A percentile compares a stretch with the other conserved stretches of the same genome.
These are phyloP conservation scores for Hortiboletus campestris DNA, from an alignment of 768 basidiomycete species.

Conservation along the genomic window DNA sequence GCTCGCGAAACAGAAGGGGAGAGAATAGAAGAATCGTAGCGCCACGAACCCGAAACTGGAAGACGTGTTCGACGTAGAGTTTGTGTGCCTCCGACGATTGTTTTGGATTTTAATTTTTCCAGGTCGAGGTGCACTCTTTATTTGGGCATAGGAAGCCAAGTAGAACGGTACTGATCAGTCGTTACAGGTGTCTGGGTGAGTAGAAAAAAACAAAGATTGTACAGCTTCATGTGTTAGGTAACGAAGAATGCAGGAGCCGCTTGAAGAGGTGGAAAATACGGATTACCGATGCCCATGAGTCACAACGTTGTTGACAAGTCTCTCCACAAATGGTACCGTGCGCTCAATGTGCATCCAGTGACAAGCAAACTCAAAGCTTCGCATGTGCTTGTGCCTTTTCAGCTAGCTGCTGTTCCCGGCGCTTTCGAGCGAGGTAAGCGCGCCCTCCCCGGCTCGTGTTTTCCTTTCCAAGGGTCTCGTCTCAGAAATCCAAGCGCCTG, in stretches of 20 bases:
- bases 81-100: too few species aligned
- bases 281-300: neutral
- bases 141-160: too few species aligned
- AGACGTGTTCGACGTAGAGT: too few species aligned
- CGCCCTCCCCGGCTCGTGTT: slow-evolving; percentile 77
- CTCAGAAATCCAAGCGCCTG: slow-evolving; percentile 82
- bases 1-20: too few species aligned
- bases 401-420: slow-evolving; percentile 32
- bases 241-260: neutral
- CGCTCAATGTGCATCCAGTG: neutral
- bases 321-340: neutral
- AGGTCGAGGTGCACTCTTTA: too few species aligned
- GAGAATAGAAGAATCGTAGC: too few species aligned
- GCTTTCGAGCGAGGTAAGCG: slow-evolving; percentile 58
- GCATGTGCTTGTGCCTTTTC: slow-evolving; percentile 11
- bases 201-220: neutral
- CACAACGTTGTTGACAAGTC: neutral
- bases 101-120: too few species aligned
- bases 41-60: too few species aligned
- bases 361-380: slow-evolving; percentile 4
- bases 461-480: slow-evolving; percentile 58
- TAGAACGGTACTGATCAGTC: too few species aligned
- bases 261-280: neutral
- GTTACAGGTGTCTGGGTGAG: neutral
- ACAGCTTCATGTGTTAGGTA: neutral